Evolutionary conservation across 139 green algal genomes (phyloP).

Genomic region (Deuterostichococcus epilithicus): DNA sequence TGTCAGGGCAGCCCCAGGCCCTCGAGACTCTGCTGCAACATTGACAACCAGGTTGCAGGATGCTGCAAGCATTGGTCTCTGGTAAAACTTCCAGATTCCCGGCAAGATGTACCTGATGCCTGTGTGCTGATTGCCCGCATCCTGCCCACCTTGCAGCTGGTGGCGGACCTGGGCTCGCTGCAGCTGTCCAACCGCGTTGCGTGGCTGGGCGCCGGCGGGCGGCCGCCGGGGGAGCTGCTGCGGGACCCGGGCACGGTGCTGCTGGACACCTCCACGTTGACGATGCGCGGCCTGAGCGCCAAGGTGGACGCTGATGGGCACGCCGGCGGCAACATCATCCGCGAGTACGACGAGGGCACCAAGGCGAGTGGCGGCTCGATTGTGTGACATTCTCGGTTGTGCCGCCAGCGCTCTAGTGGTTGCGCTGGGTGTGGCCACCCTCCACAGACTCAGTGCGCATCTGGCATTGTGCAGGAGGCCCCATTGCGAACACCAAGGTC

Average conservation of each 20-base stretch:
- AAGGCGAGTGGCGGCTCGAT: constrained; percentile 7
- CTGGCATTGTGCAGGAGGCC: too few species aligned
- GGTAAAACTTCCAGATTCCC: too few species aligned
- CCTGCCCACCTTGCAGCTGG: constrained; percentile 33
- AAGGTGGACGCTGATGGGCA: constrained; percentile 27
- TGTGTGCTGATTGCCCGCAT: too few species aligned
- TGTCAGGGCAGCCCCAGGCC: too few species aligned
- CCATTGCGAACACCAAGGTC: too few species aligned
- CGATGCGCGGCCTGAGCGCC: constrained; percentile 40
- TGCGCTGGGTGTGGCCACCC: too few species aligned
- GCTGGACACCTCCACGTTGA: constrained; percentile 37
- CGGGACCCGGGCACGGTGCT: constrained; percentile 41
- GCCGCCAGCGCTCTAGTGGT: too few species aligned
- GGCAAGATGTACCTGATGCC: too few species aligned
- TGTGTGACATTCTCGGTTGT: neutral
- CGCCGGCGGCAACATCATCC: constrained; percentile 60
- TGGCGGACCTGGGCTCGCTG: constrained; percentile 75
- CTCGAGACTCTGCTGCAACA: too few species aligned
- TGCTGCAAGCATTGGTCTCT: too few species aligned
- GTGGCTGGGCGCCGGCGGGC: constrained; percentile 35
- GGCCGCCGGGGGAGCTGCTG: constrained; percentile 19
- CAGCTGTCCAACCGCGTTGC: constrained; percentile 49
- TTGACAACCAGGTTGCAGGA: too few species aligned
- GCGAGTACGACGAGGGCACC: constrained; percentile 39
- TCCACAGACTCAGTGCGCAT: too few species aligned